These are phyloP conservation scores for Phytophthora sp. DNA, from an alignment of 352 stramenopile species.

Conservation along the genomic window DNA sequence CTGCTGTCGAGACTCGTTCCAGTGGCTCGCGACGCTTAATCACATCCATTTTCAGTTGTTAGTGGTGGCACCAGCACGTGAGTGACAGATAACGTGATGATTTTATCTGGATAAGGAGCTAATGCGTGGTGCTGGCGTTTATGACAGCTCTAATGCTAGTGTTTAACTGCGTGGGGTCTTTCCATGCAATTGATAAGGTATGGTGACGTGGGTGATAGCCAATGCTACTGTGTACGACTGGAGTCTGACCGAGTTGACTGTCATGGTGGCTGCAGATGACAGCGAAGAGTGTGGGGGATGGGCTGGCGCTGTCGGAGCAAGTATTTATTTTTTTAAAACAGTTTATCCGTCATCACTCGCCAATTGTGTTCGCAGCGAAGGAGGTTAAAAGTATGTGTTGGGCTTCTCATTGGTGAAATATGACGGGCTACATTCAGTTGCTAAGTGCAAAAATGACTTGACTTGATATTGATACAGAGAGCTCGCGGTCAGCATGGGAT, in stretches of 20 bases:
- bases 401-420: background rate
- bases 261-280: slow-evolving; percentile 60
- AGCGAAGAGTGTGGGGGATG: slow-evolving; percentile 55
- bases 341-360: slow-evolving; percentile 71
- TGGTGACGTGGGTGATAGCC: too few species aligned
- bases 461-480: slow-evolving; percentile 29
- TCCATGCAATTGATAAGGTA: slow-evolving; percentile 75
- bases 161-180: slow-evolving; percentile 69
- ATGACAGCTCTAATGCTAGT: slow-evolving; percentile 57
- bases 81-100: slow-evolving; percentile 3
- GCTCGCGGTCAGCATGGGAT: slow-evolving; percentile 46
- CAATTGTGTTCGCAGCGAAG: slow-evolving; percentile 71
- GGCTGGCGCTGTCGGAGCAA: slow-evolving; percentile 63
- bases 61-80: slow-evolving; percentile 52
- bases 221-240: too few species aligned
- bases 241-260: background rate
- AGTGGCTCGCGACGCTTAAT: slow-evolving; percentile 79
- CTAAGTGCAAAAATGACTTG: background rate
- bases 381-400: slow-evolving; percentile 39
- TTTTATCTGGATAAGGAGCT: background rate
- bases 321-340: slow-evolving; percentile 72
- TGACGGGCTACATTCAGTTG: background rate
- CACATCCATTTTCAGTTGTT: slow-evolving; percentile 72
- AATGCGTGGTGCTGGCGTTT: background rate
- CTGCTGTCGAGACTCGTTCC: slow-evolving; percentile 68